phyloP scores from a whole-genome alignment of 345 rosid genomes.

The Gossypium raimondii region DNA sequence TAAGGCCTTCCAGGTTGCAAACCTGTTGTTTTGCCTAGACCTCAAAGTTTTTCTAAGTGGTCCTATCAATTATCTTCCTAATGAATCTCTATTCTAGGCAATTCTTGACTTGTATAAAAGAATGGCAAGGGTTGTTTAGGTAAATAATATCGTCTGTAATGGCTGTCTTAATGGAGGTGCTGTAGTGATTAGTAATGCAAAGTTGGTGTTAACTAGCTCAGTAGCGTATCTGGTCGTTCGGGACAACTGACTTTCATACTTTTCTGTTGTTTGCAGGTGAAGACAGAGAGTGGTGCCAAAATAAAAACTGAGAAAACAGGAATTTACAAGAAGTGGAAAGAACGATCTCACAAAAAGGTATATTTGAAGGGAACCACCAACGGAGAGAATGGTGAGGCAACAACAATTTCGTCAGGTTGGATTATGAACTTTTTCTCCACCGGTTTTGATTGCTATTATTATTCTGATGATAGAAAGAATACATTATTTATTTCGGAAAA shows the following conservation, averaged over 20 bases:
- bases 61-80: neutral
- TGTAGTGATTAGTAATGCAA: neutral
- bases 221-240: neutral
- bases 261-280: conserved; percentile 43
- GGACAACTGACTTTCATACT: neutral
- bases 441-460: neutral
- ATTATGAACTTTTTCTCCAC: neutral
- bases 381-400: conserved; percentile 42
- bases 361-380: conserved; percentile 40
- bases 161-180: neutral
- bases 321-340: conserved; percentile 92
- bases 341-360: conserved; percentile 55
- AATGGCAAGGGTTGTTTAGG: neutral
- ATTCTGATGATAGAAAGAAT: neutral
- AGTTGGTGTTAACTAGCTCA: neutral
- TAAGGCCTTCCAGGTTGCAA: conserved; percentile 3
- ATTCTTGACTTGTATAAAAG: neutral
- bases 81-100: neutral
- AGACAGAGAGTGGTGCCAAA: conserved; percentile 89
- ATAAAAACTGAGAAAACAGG: conserved; percentile 67
- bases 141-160: neutral
- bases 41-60: neutral
- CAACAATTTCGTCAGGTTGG: conserved; percentile 48
- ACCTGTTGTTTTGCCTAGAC: neutral
- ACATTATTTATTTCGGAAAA: neutral